A percentile compares a stretch with the other conserved stretches of the same genome.
Conservation (phyloP, 2,329 filamentous ascomycete genomes). For the Thyridium curvatum region DNA sequence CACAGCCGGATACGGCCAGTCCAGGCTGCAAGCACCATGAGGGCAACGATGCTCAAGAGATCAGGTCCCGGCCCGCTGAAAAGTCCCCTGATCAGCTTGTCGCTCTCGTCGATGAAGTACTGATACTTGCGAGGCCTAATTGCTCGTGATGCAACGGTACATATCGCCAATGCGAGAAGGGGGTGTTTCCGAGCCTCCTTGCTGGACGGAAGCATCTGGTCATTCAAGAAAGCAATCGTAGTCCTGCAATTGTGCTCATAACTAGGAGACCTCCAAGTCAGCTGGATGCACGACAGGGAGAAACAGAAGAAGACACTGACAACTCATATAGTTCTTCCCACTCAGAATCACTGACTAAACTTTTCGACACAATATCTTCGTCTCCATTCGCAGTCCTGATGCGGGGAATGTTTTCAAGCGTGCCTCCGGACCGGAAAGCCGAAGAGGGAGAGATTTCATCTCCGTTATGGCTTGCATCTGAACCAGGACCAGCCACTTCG, state of each 20-base stretch:
- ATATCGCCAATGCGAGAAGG: neutral
- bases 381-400: too few species aligned
- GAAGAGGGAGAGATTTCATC: too few species aligned
- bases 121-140: neutral
- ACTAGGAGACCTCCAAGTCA: too few species aligned
- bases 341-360: neutral
- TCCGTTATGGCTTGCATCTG: too few species aligned
- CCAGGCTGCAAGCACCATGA: neutral
- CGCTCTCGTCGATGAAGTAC: neutral
- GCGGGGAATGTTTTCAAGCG: too few species aligned
- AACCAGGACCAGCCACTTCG: too few species aligned
- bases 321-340: neutral
- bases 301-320: neutral
- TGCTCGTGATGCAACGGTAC: neutral
- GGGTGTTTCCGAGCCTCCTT: neutral
- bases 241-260: too few species aligned
- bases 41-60: neutral
- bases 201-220: too few species aligned
- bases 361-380: neutral
- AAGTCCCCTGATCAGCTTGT: neutral
- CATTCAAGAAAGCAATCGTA: too few species aligned
- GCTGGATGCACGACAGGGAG: too few species aligned
- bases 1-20: neutral
- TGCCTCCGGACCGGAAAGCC: too few species aligned
- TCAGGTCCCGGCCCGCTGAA: neutral